Evolutionary conservation across 164 flowering plant genomes (phyloP).

Genomic region (Aristolochia californica): DNA sequence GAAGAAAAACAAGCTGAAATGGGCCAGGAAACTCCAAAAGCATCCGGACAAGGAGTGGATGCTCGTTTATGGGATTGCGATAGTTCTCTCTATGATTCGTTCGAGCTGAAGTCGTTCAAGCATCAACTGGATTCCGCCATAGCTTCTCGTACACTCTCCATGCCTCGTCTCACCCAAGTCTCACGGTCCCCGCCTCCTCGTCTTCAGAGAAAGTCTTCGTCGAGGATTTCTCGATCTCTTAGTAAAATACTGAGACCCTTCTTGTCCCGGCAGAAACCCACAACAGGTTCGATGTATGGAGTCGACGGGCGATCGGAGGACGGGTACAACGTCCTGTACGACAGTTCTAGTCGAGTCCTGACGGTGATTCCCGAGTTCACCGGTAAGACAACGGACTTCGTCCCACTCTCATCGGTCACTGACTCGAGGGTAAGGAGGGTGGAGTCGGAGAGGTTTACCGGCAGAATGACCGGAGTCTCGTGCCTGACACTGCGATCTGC

Average conservation of each 20-base stretch:
- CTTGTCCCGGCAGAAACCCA: conserved; percentile 28
- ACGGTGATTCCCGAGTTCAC: no score
- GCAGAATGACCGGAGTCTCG: conserved; percentile 30
- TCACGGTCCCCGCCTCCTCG: conserved; percentile 9
- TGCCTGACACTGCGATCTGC: no score
- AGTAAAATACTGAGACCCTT: conserved; percentile 40
- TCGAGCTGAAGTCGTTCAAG: conserved; percentile 74
- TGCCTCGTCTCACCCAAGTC: conserved; percentile 1
- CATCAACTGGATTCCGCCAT: conserved; percentile 76
- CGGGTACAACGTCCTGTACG: conserved; percentile 19
- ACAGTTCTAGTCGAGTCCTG: conserved; percentile 27
- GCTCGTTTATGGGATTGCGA: conserved; percentile 68
- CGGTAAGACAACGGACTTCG: no score
- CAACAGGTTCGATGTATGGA: background rate
- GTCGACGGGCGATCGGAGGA: conserved; percentile 6
- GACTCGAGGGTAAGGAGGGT: conserved; percentile 24
- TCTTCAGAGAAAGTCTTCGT: conserved; percentile 10
- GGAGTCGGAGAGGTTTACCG: conserved; percentile 39
- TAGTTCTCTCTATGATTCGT: conserved; percentile 84
- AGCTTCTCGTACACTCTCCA: conserved; percentile 14
- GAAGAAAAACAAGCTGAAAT: conserved; percentile 10
- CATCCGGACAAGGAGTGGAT: conserved; percentile 4
- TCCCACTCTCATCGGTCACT: conserved; percentile 29
- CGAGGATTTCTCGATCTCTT: conserved; percentile 53
- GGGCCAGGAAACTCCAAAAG: conserved; percentile 1